Evolutionary conservation across 2,329 filamentous ascomycete species (phyloP).

Genomic region (Beauveria caledonica): DNA sequence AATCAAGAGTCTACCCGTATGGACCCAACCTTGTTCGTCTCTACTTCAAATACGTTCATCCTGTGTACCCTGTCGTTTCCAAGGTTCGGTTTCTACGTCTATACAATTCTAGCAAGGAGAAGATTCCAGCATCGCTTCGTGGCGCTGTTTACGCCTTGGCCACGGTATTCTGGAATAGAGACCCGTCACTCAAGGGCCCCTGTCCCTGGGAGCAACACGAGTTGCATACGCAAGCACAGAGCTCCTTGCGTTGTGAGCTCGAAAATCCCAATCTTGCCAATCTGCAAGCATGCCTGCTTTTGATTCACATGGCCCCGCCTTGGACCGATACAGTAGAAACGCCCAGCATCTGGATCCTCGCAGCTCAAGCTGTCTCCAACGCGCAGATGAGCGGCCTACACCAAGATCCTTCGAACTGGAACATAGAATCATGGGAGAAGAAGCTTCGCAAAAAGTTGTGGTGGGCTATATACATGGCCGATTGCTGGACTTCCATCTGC

Average conservation of each 20-base stretch:
- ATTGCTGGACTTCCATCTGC: slow-evolving; percentile 37
- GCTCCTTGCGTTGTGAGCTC: slow-evolving; percentile 35
- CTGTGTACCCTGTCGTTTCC: slow-evolving; percentile 34
- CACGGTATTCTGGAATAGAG: slow-evolving; percentile 33
- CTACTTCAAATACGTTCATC: slow-evolving; percentile 38
- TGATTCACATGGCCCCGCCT: slow-evolving; percentile 37
- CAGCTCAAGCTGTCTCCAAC: slow-evolving; percentile 34
- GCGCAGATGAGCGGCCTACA: slow-evolving; percentile 40
- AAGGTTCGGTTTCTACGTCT: slow-evolving; percentile 34
- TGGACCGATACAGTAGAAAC: slow-evolving; percentile 38
- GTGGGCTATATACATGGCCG: slow-evolving; percentile 35
- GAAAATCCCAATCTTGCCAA: slow-evolving; percentile 38
- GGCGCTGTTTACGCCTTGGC: slow-evolving; percentile 37
- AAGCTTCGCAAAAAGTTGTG: slow-evolving; percentile 35
- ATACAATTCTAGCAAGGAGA: slow-evolving; percentile 29
- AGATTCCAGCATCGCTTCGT: slow-evolving; percentile 35
- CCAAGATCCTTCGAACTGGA: slow-evolving; percentile 34
- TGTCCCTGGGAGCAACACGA: slow-evolving; percentile 33
- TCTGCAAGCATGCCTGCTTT: slow-evolving; percentile 37
- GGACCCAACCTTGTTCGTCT: slow-evolving; percentile 33
- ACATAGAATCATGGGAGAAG: slow-evolving; percentile 34
- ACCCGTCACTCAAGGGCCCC: slow-evolving; percentile 21
- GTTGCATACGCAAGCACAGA: slow-evolving; percentile 32
- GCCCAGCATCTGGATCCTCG: slow-evolving; percentile 35
- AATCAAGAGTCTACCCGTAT: slow-evolving; percentile 32